These are phyloP conservation scores for Rhynchosporium secalis DNA, from an alignment of 2,329 filamentous ascomycete species.

Conservation along the genomic window DNA sequence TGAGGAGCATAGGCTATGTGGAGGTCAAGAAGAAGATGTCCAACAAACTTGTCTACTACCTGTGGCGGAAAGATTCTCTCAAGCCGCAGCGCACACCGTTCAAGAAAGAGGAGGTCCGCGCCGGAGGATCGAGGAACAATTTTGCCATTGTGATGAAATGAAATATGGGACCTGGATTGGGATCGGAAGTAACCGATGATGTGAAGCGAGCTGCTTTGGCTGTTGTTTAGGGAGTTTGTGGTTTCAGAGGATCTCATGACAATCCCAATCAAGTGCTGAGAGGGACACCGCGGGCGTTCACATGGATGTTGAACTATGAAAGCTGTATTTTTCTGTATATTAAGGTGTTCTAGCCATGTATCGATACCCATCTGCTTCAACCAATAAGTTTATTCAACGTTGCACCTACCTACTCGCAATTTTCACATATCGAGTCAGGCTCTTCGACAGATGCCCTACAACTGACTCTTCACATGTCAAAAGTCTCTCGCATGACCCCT, in stretches of 20 bases:
- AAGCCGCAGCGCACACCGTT: constrained; percentile 45
- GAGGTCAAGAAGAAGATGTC: constrained; percentile 69
- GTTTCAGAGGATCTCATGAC: neutral
- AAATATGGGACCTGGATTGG: neutral
- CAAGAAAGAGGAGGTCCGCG: constrained; percentile 74
- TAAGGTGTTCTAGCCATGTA: neutral
- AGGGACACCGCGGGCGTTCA: constrained; percentile 14
- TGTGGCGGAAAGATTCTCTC: constrained; percentile 61
- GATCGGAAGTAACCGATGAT: neutral
- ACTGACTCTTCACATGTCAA: neutral
- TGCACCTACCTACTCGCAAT: neutral
- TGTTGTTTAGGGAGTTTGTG: neutral
- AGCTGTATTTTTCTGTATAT: neutral
- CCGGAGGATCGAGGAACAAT: constrained; percentile 80
- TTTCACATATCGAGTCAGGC: neutral
- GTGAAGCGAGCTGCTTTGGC: too few species aligned
- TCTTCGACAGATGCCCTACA: neutral
- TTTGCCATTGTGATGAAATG: constrained; percentile 73
- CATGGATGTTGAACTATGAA: neutral
- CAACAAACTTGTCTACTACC: constrained; percentile 81
- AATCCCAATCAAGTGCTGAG: constrained; percentile 35
- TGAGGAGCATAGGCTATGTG: constrained; percentile 74
- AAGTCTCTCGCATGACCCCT: neutral
- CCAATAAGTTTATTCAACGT: neutral
- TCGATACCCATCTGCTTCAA: neutral